phyloP scores from a whole-genome alignment of 148 eudicot species.

The Nepenthes mirabilis region DNA sequence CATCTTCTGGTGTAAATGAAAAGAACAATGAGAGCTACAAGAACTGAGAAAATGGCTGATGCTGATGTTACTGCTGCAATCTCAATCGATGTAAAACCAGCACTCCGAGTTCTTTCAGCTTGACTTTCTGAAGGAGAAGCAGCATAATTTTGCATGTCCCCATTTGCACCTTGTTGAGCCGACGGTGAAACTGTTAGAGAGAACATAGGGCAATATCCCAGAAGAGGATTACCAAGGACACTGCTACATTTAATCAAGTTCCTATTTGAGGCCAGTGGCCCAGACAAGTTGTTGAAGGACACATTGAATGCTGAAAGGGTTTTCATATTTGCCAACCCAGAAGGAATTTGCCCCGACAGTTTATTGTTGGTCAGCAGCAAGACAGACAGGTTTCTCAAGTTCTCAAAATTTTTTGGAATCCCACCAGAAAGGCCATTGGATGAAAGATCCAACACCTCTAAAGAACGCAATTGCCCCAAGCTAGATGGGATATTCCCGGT shows the following conservation, averaged over 20 bases:
- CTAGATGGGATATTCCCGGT: conserved; percentile 5
- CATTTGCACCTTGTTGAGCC: conserved; percentile 10
- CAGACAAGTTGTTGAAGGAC: conserved; percentile 15
- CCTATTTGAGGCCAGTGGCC: conserved; percentile 5
- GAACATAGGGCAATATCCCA: conserved; percentile 4
- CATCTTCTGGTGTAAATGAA: conserved; percentile 35
- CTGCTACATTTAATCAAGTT: not conserved
- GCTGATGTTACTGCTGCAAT: conserved; percentile 32
- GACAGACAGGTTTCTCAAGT: conserved; percentile 14
- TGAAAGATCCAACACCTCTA: conserved; percentile 5
- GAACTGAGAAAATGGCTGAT: conserved; percentile 30
- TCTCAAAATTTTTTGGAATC: conserved; percentile 4
- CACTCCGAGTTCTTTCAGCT: conserved; percentile 4
- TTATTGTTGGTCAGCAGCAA: conserved; percentile 21
- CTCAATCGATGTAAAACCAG: conserved; percentile 26
- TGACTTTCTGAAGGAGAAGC: conserved; percentile 14
- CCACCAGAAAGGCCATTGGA: conserved; percentile 10
- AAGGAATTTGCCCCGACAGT: conserved; percentile 12
- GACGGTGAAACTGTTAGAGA: conserved; percentile 14
- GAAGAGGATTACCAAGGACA: not conserved
- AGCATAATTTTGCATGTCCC: conserved; percentile 12
- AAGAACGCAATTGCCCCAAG: conserved; percentile 4
- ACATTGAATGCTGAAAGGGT: conserved; percentile 11
- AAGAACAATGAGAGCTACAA: conserved; percentile 32
- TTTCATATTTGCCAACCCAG: conserved; percentile 7